These are phyloP conservation scores for Pichia sp. DNA, from an alignment of 1,139 yeast species.

Conservation along the genomic window DNA sequence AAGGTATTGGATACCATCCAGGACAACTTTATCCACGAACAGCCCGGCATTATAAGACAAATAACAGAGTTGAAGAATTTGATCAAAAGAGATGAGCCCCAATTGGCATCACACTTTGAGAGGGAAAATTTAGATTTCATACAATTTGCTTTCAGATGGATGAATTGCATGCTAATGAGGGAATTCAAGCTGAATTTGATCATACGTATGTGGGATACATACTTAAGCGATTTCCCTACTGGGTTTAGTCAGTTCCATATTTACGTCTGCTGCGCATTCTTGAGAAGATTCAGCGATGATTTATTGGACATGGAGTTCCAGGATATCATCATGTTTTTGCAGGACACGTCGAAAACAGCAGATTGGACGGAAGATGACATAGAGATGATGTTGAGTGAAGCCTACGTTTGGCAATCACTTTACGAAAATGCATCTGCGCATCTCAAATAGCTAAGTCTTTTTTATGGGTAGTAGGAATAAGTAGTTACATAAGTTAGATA, in stretches of 20 bases:
- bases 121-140: conserved; percentile 83
- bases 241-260: conserved; percentile 94
- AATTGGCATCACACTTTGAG: conserved; percentile 68
- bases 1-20: conserved; percentile 89
- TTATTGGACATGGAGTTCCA: conserved; percentile 89
- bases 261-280: conserved; percentile 96
- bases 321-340: conserved; percentile 85
- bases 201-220: conserved; percentile 97
- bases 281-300: conserved; percentile 78
- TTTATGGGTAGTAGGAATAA: background rate
- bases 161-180: conserved; percentile 95
- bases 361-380: conserved; percentile 87
- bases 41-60: conserved; percentile 93
- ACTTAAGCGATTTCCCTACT: conserved; percentile 78
- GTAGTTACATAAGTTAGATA: background rate
- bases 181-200: conserved; percentile 76
- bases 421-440: conserved; percentile 88
- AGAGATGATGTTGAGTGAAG: conserved; percentile 89
- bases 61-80: conserved; percentile 75
- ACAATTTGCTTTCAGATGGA: conserved; percentile 96
- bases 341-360: conserved; percentile 74
- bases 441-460: conserved; percentile 37
- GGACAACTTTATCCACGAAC: conserved; percentile 95
- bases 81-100: conserved; percentile 73
- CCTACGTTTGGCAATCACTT: conserved; percentile 91